A percentile compares a stretch with the other conserved stretches of the same genome.
Conservation (phyloP, 164 flowering plant species). For the Liquidambar formosana region DNA sequence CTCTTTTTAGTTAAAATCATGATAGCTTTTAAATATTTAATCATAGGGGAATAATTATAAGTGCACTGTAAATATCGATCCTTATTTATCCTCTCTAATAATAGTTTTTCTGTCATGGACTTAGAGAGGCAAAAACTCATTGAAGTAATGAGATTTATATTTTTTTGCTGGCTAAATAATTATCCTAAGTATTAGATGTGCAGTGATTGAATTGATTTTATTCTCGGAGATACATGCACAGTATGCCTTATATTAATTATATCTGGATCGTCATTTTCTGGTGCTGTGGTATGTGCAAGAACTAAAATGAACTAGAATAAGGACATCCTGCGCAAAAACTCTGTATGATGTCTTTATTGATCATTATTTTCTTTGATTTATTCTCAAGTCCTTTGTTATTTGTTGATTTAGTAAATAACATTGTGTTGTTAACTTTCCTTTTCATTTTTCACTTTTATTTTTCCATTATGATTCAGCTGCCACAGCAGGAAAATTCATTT, state of each 20-base stretch:
- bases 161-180: background rate
- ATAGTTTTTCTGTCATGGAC: too few relatives aligned
- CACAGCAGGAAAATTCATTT: constrained; percentile 89
- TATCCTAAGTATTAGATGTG: background rate
- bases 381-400: background rate
- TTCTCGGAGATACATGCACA: background rate
- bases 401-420: too few relatives aligned
- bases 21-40: too few relatives aligned
- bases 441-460: background rate
- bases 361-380: background rate
- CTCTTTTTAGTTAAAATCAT: too few relatives aligned
- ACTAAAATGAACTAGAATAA: background rate
- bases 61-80: too few relatives aligned
- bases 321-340: background rate
- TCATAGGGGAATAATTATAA: too few relatives aligned
- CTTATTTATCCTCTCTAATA: too few relatives aligned
- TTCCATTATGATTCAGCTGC: constrained; percentile 53
- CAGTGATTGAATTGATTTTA: background rate
- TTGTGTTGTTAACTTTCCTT: too few relatives aligned
- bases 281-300: background rate
- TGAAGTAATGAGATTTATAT: background rate
- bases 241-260: background rate
- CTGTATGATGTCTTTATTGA: background rate
- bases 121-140: too few relatives aligned
- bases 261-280: background rate